Conservation (phyloP, 371 early-diverging fungal genomes). For the Entomophthora muscae region DNA sequence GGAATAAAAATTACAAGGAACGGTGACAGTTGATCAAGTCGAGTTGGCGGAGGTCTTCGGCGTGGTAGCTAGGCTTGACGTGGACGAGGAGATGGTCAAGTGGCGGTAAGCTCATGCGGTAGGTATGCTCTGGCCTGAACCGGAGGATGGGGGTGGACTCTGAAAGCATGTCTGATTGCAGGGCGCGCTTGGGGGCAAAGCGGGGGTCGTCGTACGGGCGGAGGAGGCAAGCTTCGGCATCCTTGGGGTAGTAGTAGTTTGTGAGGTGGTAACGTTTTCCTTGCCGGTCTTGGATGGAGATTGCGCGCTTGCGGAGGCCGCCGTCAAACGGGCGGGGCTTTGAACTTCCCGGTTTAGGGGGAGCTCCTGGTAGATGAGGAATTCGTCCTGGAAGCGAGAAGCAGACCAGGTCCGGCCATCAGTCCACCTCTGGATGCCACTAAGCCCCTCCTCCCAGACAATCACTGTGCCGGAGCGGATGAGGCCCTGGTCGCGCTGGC, state of each 20-base stretch:
- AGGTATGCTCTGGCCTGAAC: too few species aligned
- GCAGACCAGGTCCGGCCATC: slow-evolving; percentile 76
- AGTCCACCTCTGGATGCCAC: slow-evolving; percentile 78
- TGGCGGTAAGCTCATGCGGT: too few species aligned
- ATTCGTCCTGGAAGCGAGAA: slow-evolving; percentile 58
- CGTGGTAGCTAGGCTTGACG: too few species aligned
- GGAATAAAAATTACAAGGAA: too few species aligned
- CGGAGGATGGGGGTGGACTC: too few species aligned
- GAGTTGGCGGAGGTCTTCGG: too few species aligned
- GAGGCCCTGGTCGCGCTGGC: slow-evolving; percentile 44
- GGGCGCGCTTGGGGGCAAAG: too few species aligned
- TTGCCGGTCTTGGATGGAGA: not conserved
- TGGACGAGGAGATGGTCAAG: too few species aligned
- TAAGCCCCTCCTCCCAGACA: slow-evolving; percentile 62
- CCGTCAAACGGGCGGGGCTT: slow-evolving; percentile 9
- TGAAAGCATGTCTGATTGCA: too few species aligned
- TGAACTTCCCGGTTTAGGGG: slow-evolving; percentile 17
- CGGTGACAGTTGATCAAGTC: too few species aligned
- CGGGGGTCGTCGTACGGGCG: too few species aligned
- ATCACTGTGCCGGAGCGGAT: slow-evolving; percentile 54
- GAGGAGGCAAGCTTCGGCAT: too few species aligned
- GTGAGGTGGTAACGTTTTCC: not conserved
- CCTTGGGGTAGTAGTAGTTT: not conserved
- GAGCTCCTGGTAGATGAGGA: slow-evolving; percentile 58
- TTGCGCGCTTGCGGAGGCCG: not conserved